Conservation (phyloP, 108 stramenopile species). For the Nitzschia inconspicua region DNA sequence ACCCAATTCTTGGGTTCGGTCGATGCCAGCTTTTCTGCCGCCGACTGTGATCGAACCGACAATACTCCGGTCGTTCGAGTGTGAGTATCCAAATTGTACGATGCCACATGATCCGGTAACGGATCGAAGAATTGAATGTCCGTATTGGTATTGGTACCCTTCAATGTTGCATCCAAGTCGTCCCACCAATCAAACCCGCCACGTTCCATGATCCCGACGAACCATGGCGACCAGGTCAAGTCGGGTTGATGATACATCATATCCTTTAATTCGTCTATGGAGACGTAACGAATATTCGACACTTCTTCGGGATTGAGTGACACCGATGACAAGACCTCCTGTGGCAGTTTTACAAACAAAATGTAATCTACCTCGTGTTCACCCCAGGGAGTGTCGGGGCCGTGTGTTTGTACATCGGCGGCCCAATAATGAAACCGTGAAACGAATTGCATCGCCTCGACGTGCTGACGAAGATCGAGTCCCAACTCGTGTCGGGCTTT, state of each 20-base stretch:
- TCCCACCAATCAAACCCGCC: conserved; percentile 58
- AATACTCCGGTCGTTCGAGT: conserved; percentile 35
- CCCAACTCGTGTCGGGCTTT: conserved; percentile 84
- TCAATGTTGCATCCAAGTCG: conserved; percentile 32
- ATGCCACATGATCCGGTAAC: conserved; percentile 30
- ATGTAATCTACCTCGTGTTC: conserved; percentile 91
- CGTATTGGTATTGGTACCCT: conserved; percentile 33
- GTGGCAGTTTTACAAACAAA: conserved; percentile 39
- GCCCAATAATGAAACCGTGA: conserved; percentile 85
- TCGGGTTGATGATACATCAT: conserved; percentile 35
- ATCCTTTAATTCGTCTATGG: conserved; percentile 38
- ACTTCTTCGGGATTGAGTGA: conserved; percentile 72
- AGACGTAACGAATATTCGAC: conserved; percentile 37
- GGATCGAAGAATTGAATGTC: conserved; percentile 44
- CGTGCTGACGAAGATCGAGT: conserved; percentile 47
- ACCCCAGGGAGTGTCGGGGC: conserved; percentile 63
- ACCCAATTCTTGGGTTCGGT: too few species aligned
- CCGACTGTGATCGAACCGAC: too few species aligned
- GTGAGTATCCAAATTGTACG: conserved; percentile 35
- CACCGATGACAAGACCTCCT: conserved; percentile 40
- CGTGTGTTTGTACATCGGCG: conserved; percentile 59
- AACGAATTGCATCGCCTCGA: conserved; percentile 61
- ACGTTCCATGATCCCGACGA: conserved; percentile 50
- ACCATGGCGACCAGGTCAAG: conserved; percentile 58
- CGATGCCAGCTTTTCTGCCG: too few species aligned